Base-by-base conservation (phyloP, 441 rosid species). In the Viola pubescens region DNA sequence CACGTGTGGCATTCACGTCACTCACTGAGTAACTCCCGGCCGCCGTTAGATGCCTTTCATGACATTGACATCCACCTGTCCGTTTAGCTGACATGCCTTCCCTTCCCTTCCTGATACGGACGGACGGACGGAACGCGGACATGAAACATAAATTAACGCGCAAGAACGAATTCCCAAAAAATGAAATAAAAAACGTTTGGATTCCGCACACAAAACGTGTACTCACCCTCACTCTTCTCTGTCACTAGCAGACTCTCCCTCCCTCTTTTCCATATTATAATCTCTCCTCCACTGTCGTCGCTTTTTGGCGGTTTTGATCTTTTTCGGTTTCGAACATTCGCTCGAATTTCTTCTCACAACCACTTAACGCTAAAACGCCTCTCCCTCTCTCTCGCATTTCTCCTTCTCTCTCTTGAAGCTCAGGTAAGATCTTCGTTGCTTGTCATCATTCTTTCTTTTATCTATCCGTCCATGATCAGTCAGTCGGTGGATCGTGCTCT, bases 301-400 rank as follows among this genome's bases (percentile, higher is more conserved):
- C 68, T 60, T 73, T 60, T 72, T 69, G 64, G 75, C 72, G 70
- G 74, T 51, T 72, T 54, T 60, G 16, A 58, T 64, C 72, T 58
- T 37, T 40, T 60, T 48, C 60, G 48, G 68, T 51, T 69, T 62
- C 64, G 77, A 63, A 65, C 75, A 47, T 70, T 57, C 65, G 45
- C 68, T 64, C 56, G 68, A 58, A 53, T 66, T 67, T 61, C 66
- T 59, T 5, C 59, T 1, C 26, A 37, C 56, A 0, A 44, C 5
- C 52, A 34, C 42, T 50, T 50, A 34, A 1, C 38, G 37, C 54
- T 26, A 26, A 26, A 26, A 26, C 34, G 34, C 3, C 38, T 45
- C 43, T 12, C 42, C 19, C 47, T 37, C 14, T 49, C 16, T 46
- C 9, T 55, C 55, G 9, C 51, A 39, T 11, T 53, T 59, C 55